phyloP scores from a whole-genome alignment of 2,329 filamentous ascomycete species.

The Colletotrichum siamense region DNA sequence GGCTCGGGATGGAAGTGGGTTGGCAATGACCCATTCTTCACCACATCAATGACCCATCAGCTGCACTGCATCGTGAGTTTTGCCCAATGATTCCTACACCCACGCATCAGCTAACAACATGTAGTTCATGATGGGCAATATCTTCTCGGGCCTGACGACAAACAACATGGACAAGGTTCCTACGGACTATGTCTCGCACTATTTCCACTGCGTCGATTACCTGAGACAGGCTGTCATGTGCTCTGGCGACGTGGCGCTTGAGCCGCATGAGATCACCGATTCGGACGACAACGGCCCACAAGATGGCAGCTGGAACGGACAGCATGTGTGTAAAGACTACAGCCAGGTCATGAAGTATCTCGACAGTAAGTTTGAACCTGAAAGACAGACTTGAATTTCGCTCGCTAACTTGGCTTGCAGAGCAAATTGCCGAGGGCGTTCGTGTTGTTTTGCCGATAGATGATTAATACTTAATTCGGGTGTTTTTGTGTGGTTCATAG shows the following conservation, averaged over 20 bases:
- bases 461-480: not conserved
- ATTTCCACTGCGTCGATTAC: constrained; percentile 47
- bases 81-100: rapidly evolving
- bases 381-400: not conserved
- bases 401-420: constrained; percentile 5
- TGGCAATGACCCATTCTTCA: constrained; percentile 41
- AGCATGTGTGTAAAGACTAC: constrained; percentile 46
- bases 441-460: constrained; percentile 29
- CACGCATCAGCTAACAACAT: not conserved
- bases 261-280: constrained; percentile 41
- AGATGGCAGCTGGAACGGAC: constrained; percentile 45
- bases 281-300: constrained; percentile 40
- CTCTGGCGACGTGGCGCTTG: constrained; percentile 37
- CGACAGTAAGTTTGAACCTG: constrained; percentile 28
- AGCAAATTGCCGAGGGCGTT: constrained; percentile 26
- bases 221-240: constrained; percentile 46
- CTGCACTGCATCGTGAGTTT: constrained; percentile 42
- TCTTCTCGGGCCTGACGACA: constrained; percentile 31
- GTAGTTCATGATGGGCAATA: constrained; percentile 39
- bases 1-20: constrained; percentile 39
- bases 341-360: constrained; percentile 39
- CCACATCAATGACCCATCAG: constrained; percentile 46
- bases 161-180: constrained; percentile 25
- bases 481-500: not conserved
- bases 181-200: constrained; percentile 37